Evolutionary conservation across 2,329 filamentous ascomycete genomes (phyloP), one percentile per base, ranked within the genome.

Genomic region (Aspergillus aculeatus): DNA sequence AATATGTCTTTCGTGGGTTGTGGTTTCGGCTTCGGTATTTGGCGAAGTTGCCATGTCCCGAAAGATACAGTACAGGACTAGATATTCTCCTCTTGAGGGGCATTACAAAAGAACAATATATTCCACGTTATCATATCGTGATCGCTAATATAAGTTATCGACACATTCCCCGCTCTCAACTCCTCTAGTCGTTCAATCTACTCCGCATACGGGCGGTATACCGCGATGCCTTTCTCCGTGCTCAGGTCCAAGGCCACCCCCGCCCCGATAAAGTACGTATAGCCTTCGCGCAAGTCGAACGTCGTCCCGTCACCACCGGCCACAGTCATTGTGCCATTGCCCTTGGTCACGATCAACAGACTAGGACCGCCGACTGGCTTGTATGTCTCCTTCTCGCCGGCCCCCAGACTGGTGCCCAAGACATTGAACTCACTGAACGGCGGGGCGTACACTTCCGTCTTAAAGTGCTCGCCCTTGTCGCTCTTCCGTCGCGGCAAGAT

Each of bases 381-480:
- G 16, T 89, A 75, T 5, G 75, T 79, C 65, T 92, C 89, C 41
- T 74, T 82, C 66, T 90, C 86, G 0, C 83, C 84, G 0, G 74
- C 73, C 3, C 70, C 73, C n/a, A 92, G 68, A 21, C 81, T 80
- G 2, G 83, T 86, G 51, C 82, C 79, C 11, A 91, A 75, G 77
- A 92, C 84, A 65, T 86, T 84, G 68, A 93, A 92, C 73, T 92
- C 89, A 66, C 84, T 86, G 73, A 91, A 82, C 0, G 88, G 87
- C 5, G 89, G 89, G 10, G 79, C 80, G 68, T 89, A 90, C 1
- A 87, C 76, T 53, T 81, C 79, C 1, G 88, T 89, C 73, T 84
- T 86, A 0, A 87, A 86, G 47, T 82, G 80, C 62, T 77, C 77
- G 52, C 86, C 83, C 61, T 82, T 80, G 0, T 78, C 73, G 58